Conservation (phyloP, 306 rosid species). For the Calophaca sinica region DNA sequence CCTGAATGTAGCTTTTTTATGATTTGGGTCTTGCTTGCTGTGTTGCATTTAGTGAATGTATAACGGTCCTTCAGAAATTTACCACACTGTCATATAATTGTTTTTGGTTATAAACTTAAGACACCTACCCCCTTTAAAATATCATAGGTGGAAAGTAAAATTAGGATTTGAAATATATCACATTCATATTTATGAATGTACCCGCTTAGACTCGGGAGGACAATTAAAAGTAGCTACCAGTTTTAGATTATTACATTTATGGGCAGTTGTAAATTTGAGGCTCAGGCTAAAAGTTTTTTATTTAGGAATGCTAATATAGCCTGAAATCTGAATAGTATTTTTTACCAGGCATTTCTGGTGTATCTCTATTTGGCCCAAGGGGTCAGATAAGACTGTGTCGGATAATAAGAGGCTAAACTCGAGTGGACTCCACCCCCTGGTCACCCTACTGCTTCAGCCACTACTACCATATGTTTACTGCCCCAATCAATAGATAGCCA, state of each 20-base stretch:
- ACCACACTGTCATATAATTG: background rate
- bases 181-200: slow-evolving; percentile 13
- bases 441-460: background rate
- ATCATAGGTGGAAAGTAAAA: slow-evolving; percentile 17
- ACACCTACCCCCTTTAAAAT: background rate
- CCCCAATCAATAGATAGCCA: background rate
- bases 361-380: background rate
- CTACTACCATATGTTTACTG: background rate
- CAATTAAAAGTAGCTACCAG: background rate
- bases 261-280: slow-evolving; percentile 5
- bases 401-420: background rate
- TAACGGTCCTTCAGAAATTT: slow-evolving; percentile 27
- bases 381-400: background rate
- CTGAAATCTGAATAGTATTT: background rate
- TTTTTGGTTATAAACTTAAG: slow-evolving; percentile 26
- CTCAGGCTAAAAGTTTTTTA: slow-evolving; percentile 4
- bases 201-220: background rate
- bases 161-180: slow-evolving; percentile 26
- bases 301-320: slow-evolving; percentile 3
- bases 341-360: background rate
- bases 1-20: background rate
- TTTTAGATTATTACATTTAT: slow-evolving; percentile 13
- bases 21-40: slow-evolving; percentile 10
- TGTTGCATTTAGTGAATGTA: slow-evolving; percentile 34
- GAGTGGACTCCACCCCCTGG: background rate